Conservation (phyloP, 1,139 yeast genomes). For the Waltiozyma sp. region DNA sequence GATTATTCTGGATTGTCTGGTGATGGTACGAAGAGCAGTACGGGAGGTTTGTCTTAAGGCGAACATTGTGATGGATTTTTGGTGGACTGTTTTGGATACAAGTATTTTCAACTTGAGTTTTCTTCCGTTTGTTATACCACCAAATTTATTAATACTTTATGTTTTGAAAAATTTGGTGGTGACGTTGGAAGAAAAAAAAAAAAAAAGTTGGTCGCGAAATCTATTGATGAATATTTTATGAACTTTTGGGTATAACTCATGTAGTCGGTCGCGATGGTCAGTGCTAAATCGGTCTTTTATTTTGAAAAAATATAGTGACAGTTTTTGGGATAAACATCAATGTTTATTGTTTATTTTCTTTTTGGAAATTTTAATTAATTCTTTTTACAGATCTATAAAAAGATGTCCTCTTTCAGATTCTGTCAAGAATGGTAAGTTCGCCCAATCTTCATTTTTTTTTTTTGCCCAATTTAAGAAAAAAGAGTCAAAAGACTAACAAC, state of each 20-base stretch:
- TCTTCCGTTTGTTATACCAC: too few species aligned
- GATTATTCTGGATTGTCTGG: constrained; percentile 10
- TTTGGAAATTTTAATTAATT: too few species aligned
- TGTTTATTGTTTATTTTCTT: too few species aligned
- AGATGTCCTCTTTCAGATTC: constrained; percentile 83
- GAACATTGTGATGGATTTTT: constrained; percentile 7
- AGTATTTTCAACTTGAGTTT: too few species aligned
- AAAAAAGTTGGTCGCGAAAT: neutral
- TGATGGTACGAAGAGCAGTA: constrained; percentile 11
- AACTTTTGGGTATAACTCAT: neutral
- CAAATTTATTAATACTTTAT: constrained; percentile 2
- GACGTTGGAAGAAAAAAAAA: constrained; percentile 1
- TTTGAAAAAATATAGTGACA: neutral
- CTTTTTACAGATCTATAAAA: constrained; percentile 1
- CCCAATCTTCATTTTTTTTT: too few species aligned
- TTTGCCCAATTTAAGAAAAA: too few species aligned
- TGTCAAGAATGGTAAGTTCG: constrained; percentile 65
- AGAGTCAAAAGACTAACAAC: neutral
- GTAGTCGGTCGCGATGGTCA: neutral
- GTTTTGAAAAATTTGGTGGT: constrained; percentile 1
- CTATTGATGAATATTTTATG: neutral
- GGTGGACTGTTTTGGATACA: neutral
- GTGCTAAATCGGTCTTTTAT: neutral
- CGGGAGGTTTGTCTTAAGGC: constrained; percentile 17
- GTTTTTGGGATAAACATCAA: too few species aligned